Base-by-base conservation (phyloP, 768 basidiomycete genomes). In the Cyclocybe aegerita region DNA sequence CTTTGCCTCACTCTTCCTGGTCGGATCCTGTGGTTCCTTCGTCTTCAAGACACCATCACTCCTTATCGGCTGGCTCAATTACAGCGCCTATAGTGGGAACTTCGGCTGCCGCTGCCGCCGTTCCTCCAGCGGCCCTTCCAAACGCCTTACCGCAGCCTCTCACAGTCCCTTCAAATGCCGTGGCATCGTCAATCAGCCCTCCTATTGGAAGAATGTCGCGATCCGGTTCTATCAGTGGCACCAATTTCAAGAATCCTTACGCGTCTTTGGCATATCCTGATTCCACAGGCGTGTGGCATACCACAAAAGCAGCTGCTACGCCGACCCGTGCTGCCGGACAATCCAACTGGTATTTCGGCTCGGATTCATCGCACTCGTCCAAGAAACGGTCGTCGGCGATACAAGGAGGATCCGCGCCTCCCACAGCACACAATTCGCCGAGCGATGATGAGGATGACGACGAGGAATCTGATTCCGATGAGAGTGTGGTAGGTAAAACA, bases 191-290 rank as follows among this genome's bases (percentile, higher is more conserved):
- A 1, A 66, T 73, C 29, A 66, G 67, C 48, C 65, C 68, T 14
- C 65, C 73, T 15, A 70, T 81, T 46, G 81, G 82, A 31, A 70
- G 81, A 50, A 76, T 83, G 70, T 79, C 79, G 37, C 75, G 81
- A 39, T 82, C 82, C 17, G 77, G 80, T 45, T 83, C 82, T 16
- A 72, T 83, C 50, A 78, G 71, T 41, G 77, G 73, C 31, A 60
- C 62, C 17, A 62, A 71, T 50, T 78, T 69, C 51, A 65, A 65
- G 23, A 72, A 67, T 53, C 53, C 70, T 3, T 76, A 74, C 53
- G 66, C 68, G 32, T 46, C 62, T 40, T 64, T 61, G 12, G 46
- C 63, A 34, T 70, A 60, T 53, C 39, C 58, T 16, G 63, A 63
- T 40, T 34, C 57, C 9, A 14, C 44, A 16, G 48, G 53, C 15